Evolutionary conservation across 208 protist species (phyloP), one percentile per base, ranked within the genome.

Genomic region (Trypanosoma cruzi): DNA sequence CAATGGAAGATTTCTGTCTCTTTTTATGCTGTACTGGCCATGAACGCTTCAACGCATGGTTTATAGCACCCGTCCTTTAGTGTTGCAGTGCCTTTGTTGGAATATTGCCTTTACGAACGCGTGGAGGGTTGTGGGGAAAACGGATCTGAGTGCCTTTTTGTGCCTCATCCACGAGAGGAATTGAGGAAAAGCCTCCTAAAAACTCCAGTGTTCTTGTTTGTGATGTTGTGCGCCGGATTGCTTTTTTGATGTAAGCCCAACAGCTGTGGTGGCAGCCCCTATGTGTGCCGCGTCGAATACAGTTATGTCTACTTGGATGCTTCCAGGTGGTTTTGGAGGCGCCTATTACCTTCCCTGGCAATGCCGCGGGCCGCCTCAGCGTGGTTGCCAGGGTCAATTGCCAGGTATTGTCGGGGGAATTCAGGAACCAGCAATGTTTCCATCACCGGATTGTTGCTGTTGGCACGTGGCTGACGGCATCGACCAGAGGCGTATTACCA

Each of bases 1-100:
- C 57, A 64, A 44, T 91, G 85, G 82, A 86, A 82, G 61, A 24
- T 91, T 4, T 78, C 79, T 49, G 85, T 88, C 67, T 54, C 86
- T 20, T 80, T 69, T 44, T 75, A 85, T 56, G 75, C 77, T 52
- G 16, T 82, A 20, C 60, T 49, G 28, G 65, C 62, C 4, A 37
- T 60, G 4, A 63, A 77, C 40, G 26, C 79, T 14, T 20, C 53
- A 5, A 20, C 37, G 26, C 34, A 37, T 36, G 49, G 24, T 54
- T 58, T 54, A 6, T 31, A 48, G 6, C 58, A 74, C 24, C 44
- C 74, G 8, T 76, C 85, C 26, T 49, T 57, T 60, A 73, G 72
- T 59, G 29, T 81, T 53, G 65, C 75, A 4, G 73, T 82, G 0
- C 82, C 85, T 28, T 56, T 88, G 42, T 60, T 91, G 14, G 82